Base-by-base conservation (phyloP, 306 rosid species). In the Cucumis melo region DNA sequence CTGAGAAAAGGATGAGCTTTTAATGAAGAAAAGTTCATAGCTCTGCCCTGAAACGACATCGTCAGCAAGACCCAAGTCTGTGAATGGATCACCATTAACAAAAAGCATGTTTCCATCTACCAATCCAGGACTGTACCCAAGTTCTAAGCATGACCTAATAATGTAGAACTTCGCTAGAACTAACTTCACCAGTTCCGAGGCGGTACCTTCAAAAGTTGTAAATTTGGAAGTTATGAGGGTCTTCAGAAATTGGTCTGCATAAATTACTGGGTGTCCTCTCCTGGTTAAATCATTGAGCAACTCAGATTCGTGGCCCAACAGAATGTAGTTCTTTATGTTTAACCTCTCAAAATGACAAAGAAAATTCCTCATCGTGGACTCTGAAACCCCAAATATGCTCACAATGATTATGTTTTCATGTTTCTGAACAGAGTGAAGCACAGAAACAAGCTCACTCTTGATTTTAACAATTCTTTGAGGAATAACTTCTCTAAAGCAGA, bases 301-400 rank as follows among this genome's bases (percentile, higher is more conserved):
- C 78, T 86, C 91, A 57, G 91, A 80, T 62, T 88, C 90, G 2
- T 85, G 82, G 61, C 88, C 95, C 78, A 91, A 34, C 36, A 91
- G 80, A 77, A 93, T 76, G 59, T 82, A 90, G 86, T 86, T 89
- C 85, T 84, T 80, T 68, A 90, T 84, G 82, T 88, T 81, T 78
- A 90, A 82, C 82, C 91, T 87, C 85, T 91, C 98, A 80, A 94
- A 90, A 84, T 90, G 88, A 80, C 98, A 94, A 65, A 94, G 75
- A 60, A 90, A 77, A 84, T 94, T 94, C 85, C 88, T 88, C 27
- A 76, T 59, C 29, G 83, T 76, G 55, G 84, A 78, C 77, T 87
- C 84, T 1, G 89, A 74, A 32, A 80, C 82, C 80, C 90, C 95
- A 72, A 84, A 78, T 73, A 94, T 73, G 82, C 87, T 89, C 53